Conservation (phyloP, 1,284 basidiomycete species). For the Boletellus deceptivus region DNA sequence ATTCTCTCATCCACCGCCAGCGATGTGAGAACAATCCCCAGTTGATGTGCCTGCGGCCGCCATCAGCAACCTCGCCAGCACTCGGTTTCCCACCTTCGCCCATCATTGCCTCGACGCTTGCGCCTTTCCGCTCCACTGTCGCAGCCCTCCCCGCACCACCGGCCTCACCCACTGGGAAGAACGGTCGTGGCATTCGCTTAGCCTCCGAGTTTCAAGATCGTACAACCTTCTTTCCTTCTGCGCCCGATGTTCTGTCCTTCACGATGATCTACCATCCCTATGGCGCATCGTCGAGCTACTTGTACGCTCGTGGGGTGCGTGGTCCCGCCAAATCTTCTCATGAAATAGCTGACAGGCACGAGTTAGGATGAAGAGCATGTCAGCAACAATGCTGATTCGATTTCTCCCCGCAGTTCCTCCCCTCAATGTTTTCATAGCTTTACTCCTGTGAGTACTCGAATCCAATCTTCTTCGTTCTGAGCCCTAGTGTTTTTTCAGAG, state of each 20-base stretch:
- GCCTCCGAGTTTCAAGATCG: neutral
- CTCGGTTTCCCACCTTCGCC: neutral
- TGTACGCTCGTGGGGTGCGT: slow-evolving; percentile 28
- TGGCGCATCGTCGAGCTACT: slow-evolving; percentile 27
- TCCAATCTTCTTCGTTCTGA: neutral
- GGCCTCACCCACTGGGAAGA: slow-evolving; percentile 1
- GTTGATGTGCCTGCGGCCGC: neutral
- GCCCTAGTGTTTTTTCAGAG: slow-evolving; percentile 15
- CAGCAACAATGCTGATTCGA: neutral
- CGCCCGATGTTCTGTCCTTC: slow-evolving; percentile 18
- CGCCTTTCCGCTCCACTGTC: neutral
- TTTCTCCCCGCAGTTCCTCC: slow-evolving; percentile 3
- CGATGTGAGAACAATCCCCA: too few relatives aligned
- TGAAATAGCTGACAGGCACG: neutral
- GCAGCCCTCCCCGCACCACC: too few relatives aligned
- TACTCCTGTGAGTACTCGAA: slow-evolving; percentile 23
- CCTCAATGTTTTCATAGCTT: slow-evolving; percentile 28
- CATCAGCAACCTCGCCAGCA: neutral
- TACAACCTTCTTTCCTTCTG: slow-evolving; percentile 1
- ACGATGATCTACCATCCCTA: slow-evolving; percentile 34
- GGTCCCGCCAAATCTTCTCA: neutral
- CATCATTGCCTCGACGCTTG: neutral
- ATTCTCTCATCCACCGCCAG: neutral
- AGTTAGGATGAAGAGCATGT: slow-evolving; percentile 6
- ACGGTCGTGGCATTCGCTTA: slow-evolving; percentile 1